Base-by-base conservation (phyloP, 129 eudicot genomes). In the Oenanthe sinensis region DNA sequence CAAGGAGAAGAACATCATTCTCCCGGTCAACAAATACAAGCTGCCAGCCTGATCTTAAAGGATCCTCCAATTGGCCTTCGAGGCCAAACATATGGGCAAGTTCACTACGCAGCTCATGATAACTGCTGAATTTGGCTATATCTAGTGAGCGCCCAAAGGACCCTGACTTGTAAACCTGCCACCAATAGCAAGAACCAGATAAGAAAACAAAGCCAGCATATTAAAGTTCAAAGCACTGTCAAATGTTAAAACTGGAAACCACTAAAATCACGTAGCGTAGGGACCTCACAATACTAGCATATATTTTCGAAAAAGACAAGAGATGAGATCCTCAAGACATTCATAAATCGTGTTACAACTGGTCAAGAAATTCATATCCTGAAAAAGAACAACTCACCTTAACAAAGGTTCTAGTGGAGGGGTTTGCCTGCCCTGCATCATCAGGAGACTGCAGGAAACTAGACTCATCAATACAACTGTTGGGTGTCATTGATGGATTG, bases 31-130 rank as follows among this genome's bases (percentile, higher is more conserved):
- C 92, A 75, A 87, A 87, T 90, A 92, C 92, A 92, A 92, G 97
- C 97, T 92, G 96, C 97, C 97, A 92, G 97, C 97, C 97, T 92
- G 97, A 92, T 92, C 97, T 92, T 88, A 85, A 47, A 39, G 97
- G 93, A 80, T 92, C 97, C 83, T 93, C 97, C 89, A 93, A 84
- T 67, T 91, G 91, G 83, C 95, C 98, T 83, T 89, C 97, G 60
- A 93, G 95, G 82, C 97, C 97, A 81, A 93, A 93, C 95, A 91
- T 84, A 49, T 87, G 95, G 72, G 91, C 98, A 63, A 93, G 92
- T 86, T 86, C 92, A 83, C 95, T 78, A 24, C 98, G 89, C 83
- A 93, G 86, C 89, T 93, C 97, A 45, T 89, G 84, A 73, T 93
- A 93, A 84, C 97, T 91, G 90, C 95, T 93, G 76, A 91, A 89